phyloP scores from a whole-genome alignment of 2,329 filamentous ascomycete genomes.

The Colletotrichum orchidophilum region DNA sequence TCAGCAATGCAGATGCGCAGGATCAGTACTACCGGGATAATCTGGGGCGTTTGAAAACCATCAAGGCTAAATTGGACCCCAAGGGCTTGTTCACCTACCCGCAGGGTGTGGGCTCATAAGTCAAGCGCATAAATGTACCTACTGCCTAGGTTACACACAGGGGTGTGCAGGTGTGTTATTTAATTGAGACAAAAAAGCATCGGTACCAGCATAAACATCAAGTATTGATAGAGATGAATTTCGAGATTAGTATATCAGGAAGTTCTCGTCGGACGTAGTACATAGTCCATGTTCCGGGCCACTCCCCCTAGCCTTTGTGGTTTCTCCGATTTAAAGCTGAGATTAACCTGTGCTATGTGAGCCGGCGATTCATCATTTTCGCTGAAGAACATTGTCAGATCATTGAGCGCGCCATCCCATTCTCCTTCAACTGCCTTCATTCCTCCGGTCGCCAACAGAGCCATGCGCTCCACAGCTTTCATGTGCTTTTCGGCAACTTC shows the following conservation, averaged over 20 bases:
- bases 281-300: background rate
- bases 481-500: background rate
- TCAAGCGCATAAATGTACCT: background rate
- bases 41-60: constrained; percentile 45
- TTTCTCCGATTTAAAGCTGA: background rate
- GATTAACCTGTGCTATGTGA: background rate
- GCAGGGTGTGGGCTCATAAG: constrained; percentile 36
- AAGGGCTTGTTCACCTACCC: constrained; percentile 53
- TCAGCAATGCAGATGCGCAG: constrained; percentile 57
- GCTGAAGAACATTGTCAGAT: background rate
- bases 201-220: background rate
- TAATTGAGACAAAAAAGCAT: background rate
- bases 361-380: background rate
- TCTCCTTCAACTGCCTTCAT: background rate
- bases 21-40: constrained; percentile 57
- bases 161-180: background rate
- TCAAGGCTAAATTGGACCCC: constrained; percentile 53
- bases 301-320: background rate
- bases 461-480: constrained; percentile 2
- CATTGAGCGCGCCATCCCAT: background rate
- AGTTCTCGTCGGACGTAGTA: background rate
- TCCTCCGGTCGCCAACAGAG: background rate
- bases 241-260: background rate
- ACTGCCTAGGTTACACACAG: background rate
- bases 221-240: too few species aligned